Evolutionary conservation across 352 stramenopile genomes (phyloP).

Genomic region (Pythium volutum): DNA sequence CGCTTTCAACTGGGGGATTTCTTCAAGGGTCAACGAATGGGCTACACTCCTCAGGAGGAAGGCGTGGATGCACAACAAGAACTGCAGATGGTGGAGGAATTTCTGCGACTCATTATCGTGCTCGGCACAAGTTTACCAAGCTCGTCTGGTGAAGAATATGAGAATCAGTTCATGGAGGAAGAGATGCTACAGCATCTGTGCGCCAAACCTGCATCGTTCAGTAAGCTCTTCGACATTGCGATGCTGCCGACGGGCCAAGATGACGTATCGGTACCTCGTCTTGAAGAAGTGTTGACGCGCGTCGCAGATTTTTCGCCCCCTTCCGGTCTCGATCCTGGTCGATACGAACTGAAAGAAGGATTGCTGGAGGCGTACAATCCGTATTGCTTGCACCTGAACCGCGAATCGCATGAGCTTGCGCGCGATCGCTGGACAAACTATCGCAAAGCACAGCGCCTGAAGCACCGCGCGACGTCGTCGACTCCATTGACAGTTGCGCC

Average conservation of each 20-base stretch:
- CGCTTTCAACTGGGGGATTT: constrained; percentile 73
- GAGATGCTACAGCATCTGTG: constrained; percentile 87
- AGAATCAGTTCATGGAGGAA: constrained; percentile 74
- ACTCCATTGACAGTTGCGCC: constrained; percentile 25
- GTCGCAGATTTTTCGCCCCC: constrained; percentile 74
- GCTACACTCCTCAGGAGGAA: constrained; percentile 50
- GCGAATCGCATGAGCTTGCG: constrained; percentile 76
- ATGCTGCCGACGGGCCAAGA: constrained; percentile 83
- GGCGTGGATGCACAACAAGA: constrained; percentile 71
- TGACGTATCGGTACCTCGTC: constrained; percentile 58
- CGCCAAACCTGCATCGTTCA: constrained; percentile 76
- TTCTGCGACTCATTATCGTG: constrained; percentile 75
- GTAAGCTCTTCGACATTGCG: constrained; percentile 76
- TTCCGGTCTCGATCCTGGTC: constrained; percentile 70
- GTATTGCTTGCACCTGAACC: constrained; percentile 84
- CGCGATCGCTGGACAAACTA: constrained; percentile 81
- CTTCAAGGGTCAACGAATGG: constrained; percentile 41
- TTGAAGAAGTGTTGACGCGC: constrained; percentile 60
- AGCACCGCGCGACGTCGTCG: constrained; percentile 11
- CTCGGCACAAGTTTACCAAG: constrained; percentile 73
- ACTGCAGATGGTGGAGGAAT: constrained; percentile 81
- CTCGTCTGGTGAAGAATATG: constrained; percentile 48
- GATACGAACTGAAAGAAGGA: constrained; percentile 75
- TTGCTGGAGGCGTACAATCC: constrained; percentile 81
- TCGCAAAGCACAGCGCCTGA: constrained; percentile 47